Percentiles rank a stretch among this genome's conserved stretches.
Conservation (phyloP, 768 basidiomycete species). For the Neoboletus subvelutipes region DNA sequence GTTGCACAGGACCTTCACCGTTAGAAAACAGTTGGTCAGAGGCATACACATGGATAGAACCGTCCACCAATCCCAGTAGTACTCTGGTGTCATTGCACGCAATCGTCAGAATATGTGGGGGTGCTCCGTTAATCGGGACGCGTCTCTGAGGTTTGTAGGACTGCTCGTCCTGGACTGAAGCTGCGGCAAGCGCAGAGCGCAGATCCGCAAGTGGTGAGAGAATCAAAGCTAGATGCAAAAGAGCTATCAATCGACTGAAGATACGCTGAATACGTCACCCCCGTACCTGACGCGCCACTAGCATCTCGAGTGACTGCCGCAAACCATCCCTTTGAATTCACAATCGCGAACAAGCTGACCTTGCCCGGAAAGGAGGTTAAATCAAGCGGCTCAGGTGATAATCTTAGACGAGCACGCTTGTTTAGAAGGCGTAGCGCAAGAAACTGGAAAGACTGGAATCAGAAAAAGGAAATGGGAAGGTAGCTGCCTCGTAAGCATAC, state of each 20-base stretch:
- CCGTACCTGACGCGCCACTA: constrained; percentile 40
- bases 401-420: constrained; percentile 61
- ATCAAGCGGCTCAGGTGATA: constrained; percentile 54
- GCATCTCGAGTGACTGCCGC: constrained; percentile 50
- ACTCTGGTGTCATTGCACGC: constrained; percentile 60
- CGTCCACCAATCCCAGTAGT: constrained; percentile 56
- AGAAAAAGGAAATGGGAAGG: constrained; percentile 1
- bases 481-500: constrained; percentile 15
- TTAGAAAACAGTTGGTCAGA: constrained; percentile 49
- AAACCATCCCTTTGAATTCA: constrained; percentile 68
- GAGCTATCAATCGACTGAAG: not conserved
- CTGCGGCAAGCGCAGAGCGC: constrained; percentile 48
- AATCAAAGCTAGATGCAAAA: constrained; percentile 47
- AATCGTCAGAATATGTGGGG: constrained; percentile 56
- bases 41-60: constrained; percentile 61
- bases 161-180: constrained; percentile 38
- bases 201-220: constrained; percentile 61
- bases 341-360: constrained; percentile 55
- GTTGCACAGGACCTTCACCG: constrained; percentile 42
- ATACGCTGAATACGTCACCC: not conserved
- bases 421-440: constrained; percentile 42
- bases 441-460: constrained; percentile 31
- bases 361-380: constrained; percentile 41
- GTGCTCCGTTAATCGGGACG: constrained; percentile 42
- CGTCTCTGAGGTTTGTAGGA: constrained; percentile 54